Evolutionary conservation across 495 filamentous ascomycete species (phyloP).

Genomic region (Sordaria brevicollis): DNA sequence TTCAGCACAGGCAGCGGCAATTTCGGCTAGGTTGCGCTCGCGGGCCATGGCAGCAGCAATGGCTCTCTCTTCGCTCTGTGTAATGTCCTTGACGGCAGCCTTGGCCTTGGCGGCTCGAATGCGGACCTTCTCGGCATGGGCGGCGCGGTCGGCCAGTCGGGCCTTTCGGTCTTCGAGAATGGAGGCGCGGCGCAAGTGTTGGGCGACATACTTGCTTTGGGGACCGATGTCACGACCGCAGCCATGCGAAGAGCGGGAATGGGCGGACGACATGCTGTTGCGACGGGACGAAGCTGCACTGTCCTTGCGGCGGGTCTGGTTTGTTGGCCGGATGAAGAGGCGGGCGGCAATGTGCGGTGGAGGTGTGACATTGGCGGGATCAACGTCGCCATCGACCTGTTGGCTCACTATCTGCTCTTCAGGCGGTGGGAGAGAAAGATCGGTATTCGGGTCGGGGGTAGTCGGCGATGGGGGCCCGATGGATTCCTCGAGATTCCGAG

Average conservation of each 20-base stretch:
- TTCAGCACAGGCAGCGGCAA: conserved; percentile 86
- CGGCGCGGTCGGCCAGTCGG: conserved; percentile 82
- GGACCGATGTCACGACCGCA: conserved; percentile 50
- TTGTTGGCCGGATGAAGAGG: conserved; percentile 57
- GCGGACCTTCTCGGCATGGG: conserved; percentile 95
- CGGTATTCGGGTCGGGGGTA: conserved; percentile 20
- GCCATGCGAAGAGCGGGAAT: conserved; percentile 55
- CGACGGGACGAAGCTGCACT: conserved; percentile 80
- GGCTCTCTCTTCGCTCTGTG: conserved; percentile 68
- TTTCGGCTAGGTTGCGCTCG: conserved; percentile 85
- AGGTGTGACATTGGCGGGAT: conserved; percentile 44
- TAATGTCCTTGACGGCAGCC: conserved; percentile 51
- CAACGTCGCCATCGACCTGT: conserved; percentile 13
- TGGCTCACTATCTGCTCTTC: conserved; percentile 23
- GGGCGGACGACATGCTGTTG: conserved; percentile 79
- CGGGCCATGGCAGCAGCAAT: conserved; percentile 84
- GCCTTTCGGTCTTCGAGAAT: conserved; percentile 92
- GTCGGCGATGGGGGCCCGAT: conserved; percentile 24
- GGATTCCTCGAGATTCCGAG: conserved; percentile 36
- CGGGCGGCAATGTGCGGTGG: conserved; percentile 80
- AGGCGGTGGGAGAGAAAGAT: conserved; percentile 23
- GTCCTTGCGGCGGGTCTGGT: conserved; percentile 61
- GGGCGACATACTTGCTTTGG: conserved; percentile 74
- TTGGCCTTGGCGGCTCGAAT: conserved; percentile 78
- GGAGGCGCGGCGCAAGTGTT: conserved; percentile 81